Conservation (phyloP, 441 rosid species). For the Populus tomentosa region DNA sequence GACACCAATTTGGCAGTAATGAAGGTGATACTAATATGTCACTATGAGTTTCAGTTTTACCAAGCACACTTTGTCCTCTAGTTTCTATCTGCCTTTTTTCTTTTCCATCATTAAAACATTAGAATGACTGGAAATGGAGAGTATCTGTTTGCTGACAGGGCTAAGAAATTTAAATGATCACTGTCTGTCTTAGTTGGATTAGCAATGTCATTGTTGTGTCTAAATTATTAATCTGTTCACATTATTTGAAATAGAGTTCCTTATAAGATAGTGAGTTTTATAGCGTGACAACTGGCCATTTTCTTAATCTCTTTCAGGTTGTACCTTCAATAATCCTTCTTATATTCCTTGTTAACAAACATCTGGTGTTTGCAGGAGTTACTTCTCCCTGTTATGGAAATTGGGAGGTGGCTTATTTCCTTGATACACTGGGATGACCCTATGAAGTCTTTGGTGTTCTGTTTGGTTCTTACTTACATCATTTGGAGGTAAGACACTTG, state of each 20-base stretch:
- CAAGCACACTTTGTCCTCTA: neutral
- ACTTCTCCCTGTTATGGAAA: constrained; percentile 60
- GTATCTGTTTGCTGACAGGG: neutral
- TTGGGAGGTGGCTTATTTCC: constrained; percentile 55
- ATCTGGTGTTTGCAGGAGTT: constrained; percentile 54
- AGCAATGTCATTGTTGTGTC: neutral
- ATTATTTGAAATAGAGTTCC: constrained; percentile 1
- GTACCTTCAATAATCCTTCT: neutral
- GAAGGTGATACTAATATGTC: constrained; percentile 54
- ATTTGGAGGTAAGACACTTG: constrained; percentile 58
- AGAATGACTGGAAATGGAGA: neutral
- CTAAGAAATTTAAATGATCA: neutral
- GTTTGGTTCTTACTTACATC: constrained; percentile 51
- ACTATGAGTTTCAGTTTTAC: neutral
- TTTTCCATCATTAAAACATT: neutral
- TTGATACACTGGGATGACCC: constrained; percentile 75
- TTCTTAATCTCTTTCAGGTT: neutral
- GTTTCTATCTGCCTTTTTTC: neutral
- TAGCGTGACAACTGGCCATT: neutral
- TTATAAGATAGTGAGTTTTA: neutral
- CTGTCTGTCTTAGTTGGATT: neutral
- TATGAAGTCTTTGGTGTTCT: constrained; percentile 63
- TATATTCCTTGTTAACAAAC: neutral
- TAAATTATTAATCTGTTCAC: neutral
- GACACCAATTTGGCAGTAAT: constrained; percentile 90